phyloP scores from a whole-genome alignment of 2,329 filamentous ascomycete genomes.

The Pseudogymnoascus sp. region DNA sequence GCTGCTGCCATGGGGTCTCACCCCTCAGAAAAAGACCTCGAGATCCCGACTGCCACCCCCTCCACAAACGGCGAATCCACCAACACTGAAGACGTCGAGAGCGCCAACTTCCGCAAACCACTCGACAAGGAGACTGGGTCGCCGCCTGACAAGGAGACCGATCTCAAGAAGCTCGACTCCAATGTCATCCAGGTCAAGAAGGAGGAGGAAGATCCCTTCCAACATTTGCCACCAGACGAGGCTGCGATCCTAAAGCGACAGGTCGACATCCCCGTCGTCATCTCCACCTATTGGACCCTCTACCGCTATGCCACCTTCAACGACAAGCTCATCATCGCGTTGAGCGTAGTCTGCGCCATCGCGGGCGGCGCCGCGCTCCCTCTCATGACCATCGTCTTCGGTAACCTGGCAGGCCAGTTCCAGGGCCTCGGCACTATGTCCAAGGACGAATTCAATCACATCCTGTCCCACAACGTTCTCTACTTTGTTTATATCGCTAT shows the following conservation, averaged over 20 bases:
- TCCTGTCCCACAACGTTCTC: slow-evolving; percentile 57
- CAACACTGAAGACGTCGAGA: slow-evolving; percentile 15
- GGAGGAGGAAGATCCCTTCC: slow-evolving; percentile 46
- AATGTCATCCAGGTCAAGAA: slow-evolving; percentile 27
- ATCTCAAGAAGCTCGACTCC: slow-evolving; percentile 36
- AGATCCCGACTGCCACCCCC: slow-evolving; percentile 13
- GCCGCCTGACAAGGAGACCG: slow-evolving; percentile 53
- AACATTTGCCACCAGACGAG: slow-evolving; percentile 57
- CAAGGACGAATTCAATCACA: slow-evolving; percentile 48
- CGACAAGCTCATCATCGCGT: slow-evolving; percentile 42
- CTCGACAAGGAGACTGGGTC: slow-evolving; percentile 42
- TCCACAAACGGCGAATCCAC: slow-evolving; percentile 21
- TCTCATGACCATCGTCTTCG: slow-evolving; percentile 58
- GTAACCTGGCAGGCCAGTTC: slow-evolving; percentile 65
- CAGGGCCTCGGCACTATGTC: slow-evolving; percentile 44
- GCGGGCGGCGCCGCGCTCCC: slow-evolving; percentile 52
- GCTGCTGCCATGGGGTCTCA: slow-evolving; percentile 3
- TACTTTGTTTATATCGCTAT: slow-evolving; percentile 84
- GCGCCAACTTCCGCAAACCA: slow-evolving; percentile 15
- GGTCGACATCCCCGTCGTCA: slow-evolving; percentile 54
- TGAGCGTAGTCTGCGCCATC: slow-evolving; percentile 47
- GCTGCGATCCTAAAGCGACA: slow-evolving; percentile 60
- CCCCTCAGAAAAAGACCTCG: slow-evolving; percentile 5
- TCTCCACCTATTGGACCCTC: slow-evolving; percentile 53
- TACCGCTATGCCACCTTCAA: slow-evolving; percentile 47